Base-by-base conservation (phyloP, 129 eudicot species). In the Centrapalus pauciflorus region DNA sequence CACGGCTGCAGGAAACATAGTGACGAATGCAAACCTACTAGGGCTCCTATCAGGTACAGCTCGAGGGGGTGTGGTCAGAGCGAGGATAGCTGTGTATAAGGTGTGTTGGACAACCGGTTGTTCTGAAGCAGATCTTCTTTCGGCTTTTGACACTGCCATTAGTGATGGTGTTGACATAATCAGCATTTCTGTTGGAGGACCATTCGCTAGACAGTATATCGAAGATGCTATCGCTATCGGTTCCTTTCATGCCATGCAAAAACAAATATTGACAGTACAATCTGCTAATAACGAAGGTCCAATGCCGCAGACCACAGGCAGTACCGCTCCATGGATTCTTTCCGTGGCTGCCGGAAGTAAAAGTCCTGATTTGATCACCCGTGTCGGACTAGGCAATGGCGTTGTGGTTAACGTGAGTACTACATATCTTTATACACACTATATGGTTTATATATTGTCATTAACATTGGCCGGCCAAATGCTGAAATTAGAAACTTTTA, bases 121-220 rank as follows among this genome's bases (percentile, higher is more conserved):
- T 55, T 51, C 66, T 25, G 55, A 55, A 7, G 75, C 72, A 14
- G 62, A 55, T 27, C 25, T 77, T 34, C 37, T 77, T 24, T 66
- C 75, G 13, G 77, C 77, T 24, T 69, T 77, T 41, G 81, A 69
- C 11, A 76, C 71, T 55, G 81, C 81, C 28, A 66, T 77, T 7
- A 48, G 65, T 4, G 80, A 76, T 50, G 72, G 81, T 2, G 77
- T 77, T 70, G 72, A 77, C 51, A 16, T 77, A 5, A 38, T 77
- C 55, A 69, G 72, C 2, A 12, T 77, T 6, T 77, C 81, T 3
- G 29, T 63, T 0, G 81, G 81, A 30, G 17, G 32, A 59, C 0
- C n/a, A 27, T 50, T 32, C 27, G 64, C 69, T 1, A 4, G 0
- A 3, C 30, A 57, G n/a, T 61, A 58, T 71, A n/a, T 60, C 0